Evolutionary conservation across 2,329 filamentous ascomycete genomes (phyloP), one percentile per base, ranked within the genome.

Genomic region (Claviceps pazoutovae): DNA sequence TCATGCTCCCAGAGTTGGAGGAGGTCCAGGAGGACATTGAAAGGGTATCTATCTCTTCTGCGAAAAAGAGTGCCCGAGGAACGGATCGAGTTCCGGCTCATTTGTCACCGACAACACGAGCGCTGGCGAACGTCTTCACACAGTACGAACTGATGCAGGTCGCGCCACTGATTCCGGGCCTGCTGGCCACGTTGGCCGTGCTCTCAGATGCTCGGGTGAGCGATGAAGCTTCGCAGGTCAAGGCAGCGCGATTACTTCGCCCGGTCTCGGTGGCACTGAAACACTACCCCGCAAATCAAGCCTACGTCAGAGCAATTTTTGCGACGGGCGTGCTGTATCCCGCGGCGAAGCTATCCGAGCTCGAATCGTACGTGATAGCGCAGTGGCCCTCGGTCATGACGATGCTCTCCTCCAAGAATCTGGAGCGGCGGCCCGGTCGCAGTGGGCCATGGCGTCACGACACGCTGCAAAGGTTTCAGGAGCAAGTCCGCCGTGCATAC

Each of bases 141-240:
- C 63, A 68, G 50, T 63, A 62, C 16, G 53, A 53, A 1, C 56
- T 58, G 2, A 53, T 54, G 2, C 56, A 64, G 42, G 58, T 62
- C 11, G 50, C 49, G 11, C 55, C 57, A 2, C 55, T 68, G 4
- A 44, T 67, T 1, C 62, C 67, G 4, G 62, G 57, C 1, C 66
- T 69, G 16, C 36, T 69, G 38, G 56, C 63, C 11, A 66, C 66
- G 2, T 11, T 66, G 1, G 61, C 63, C 16, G 52, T 67, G 19
- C 46, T 65, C 5, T 64, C 64, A 5, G 65, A 68, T 43, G 42
- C 50, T 16, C 58, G 58, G 41, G 53, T 56, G 2, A 47, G 59
- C 5, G 52, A 53, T 14, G 43, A 47, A 1, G 46, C 41, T 1
- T 49, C 50, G 5, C 57, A 56, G 38, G 51, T 41, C 21, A 45